Base-by-base conservation (phyloP, 441 rosid genomes). In the Raphanus hybrid region DNA sequence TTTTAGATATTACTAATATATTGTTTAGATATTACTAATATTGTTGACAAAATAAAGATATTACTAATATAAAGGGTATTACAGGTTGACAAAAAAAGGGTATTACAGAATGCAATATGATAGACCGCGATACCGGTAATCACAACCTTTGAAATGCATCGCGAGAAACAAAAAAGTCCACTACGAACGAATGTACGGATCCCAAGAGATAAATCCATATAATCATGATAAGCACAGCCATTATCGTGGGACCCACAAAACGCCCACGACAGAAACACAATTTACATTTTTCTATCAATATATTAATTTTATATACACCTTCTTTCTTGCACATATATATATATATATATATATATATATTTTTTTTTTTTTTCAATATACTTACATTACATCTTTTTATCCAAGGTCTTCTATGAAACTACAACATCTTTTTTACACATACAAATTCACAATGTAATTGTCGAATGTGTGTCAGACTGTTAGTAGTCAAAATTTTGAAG, bases 161-260 rank as follows among this genome's bases (percentile, higher is more conserved):
- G 15, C 67, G 8, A n/a, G 50, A 61, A 62, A 52, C 16, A 45
- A 23, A 45, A 27, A 75, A 45, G 72, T 67, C 78, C 39, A 58
- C 66, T 57, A 8, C n/a, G 45, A 14, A 58, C 3, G 65, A 60
- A 60, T 32, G 62, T 63, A 63, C 63, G 62, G 62, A 73, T 43
- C 43, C 12, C 7, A 20, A 66, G 7, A 32, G 14, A 68, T 59
- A 52, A 48, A 26, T 37, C 9, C 70, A 75, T 69, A 69, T 54
- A 67, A 67, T 75, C 72, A 75, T 67, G 23, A 27, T 32, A 27
- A 41, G n/a, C 27, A 11, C 11, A 41, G 12, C 15, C 48, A 70
- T 63, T 63, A 8, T 69, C 15, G 35, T 27, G 75, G 80, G 80
- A 54, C 75, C 70, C 75, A 76, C 14, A 3, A 15, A 15, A 37